phyloP scores from a whole-genome alignment of 306 rosid species.

The Urtica urens region DNA sequence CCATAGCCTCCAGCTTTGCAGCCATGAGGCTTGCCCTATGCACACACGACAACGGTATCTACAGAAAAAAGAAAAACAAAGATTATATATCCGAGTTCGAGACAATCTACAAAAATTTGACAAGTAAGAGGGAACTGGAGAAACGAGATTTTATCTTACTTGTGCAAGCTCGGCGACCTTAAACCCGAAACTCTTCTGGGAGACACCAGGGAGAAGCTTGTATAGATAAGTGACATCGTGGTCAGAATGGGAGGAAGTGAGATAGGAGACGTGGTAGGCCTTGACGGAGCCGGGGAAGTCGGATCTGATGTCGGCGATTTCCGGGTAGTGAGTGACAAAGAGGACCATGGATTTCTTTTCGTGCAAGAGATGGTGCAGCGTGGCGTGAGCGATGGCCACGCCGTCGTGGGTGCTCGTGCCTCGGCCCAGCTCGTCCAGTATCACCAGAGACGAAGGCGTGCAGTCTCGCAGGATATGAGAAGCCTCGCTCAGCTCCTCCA shows the following conservation, averaged over 20 bases:
- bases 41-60: constrained; percentile 66
- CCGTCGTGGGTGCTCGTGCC: constrained; percentile 98
- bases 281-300: constrained; percentile 71
- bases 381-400: constrained; percentile 79
- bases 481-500: constrained; percentile 80
- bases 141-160: no score
- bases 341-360: constrained; percentile 69
- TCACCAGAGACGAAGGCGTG: constrained; percentile 57
- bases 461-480: constrained; percentile 67
- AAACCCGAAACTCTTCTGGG: constrained; percentile 79
- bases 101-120: no score
- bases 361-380: constrained; percentile 62
- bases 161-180: constrained; percentile 97
- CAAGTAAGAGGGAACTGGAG: no score
- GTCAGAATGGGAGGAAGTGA: constrained; percentile 43
- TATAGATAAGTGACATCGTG: constrained; percentile 68
- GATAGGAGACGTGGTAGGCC: constrained; percentile 76
- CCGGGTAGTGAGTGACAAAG: constrained; percentile 87
- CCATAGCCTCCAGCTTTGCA: constrained; percentile 52
- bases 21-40: constrained; percentile 68
- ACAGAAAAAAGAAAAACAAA: constrained; percentile 19
- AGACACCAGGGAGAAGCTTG: constrained; percentile 72
- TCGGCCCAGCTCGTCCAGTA: constrained; percentile 95
- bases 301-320: constrained; percentile 46
- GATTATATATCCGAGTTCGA: no score